Percentiles rank a stretch among this genome's conserved stretches.
Evolutionary conservation across 1,139 yeast species (phyloP).

Genomic region (Pichia sp.): DNA sequence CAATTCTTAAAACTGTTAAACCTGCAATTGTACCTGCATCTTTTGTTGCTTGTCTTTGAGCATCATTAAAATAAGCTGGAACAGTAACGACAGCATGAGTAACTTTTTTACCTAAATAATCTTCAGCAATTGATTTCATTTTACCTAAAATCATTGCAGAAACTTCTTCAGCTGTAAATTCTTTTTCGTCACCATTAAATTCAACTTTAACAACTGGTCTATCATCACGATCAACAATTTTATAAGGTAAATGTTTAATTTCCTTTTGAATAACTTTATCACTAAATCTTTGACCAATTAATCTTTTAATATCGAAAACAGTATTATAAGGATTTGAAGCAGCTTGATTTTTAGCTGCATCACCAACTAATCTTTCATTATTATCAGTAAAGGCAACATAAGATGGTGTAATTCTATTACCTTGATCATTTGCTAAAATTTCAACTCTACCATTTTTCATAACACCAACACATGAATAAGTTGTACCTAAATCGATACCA

Average conservation of each 20-base stretch:
- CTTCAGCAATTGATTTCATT: constrained; percentile 93
- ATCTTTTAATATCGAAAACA: constrained; percentile 78
- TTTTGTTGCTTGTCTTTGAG: constrained; percentile 98
- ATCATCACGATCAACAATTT: constrained; percentile 59
- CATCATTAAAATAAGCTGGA: constrained; percentile 97
- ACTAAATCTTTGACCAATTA: constrained; percentile 71
- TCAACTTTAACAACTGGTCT: constrained; percentile 78
- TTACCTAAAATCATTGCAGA: constrained; percentile 88
- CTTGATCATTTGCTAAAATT: constrained; percentile 91
- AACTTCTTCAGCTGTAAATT: constrained; percentile 83
- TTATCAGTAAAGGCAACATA: constrained; percentile 74
- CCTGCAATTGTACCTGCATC: constrained; percentile 98
- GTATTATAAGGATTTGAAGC: constrained; percentile 77
- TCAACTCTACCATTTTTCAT: constrained; percentile 91
- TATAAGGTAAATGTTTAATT: constrained; percentile 74
- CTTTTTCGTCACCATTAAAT: constrained; percentile 52
- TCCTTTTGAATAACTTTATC: constrained; percentile 79
- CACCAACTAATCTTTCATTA: constrained; percentile 83
- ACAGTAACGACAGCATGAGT: constrained; percentile 95
- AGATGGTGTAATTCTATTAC: constrained; percentile 91
- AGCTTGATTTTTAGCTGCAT: constrained; percentile 92
- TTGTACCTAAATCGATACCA: constrained; percentile 85
- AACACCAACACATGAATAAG: constrained; percentile 92
- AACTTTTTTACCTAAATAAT: constrained; percentile 80
- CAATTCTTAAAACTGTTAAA: constrained; percentile 86